Evolutionary conservation across 768 basidiomycete species (phyloP), one percentile per base, ranked within the genome.

Genomic region (Guyanaporus albipodus): DNA sequence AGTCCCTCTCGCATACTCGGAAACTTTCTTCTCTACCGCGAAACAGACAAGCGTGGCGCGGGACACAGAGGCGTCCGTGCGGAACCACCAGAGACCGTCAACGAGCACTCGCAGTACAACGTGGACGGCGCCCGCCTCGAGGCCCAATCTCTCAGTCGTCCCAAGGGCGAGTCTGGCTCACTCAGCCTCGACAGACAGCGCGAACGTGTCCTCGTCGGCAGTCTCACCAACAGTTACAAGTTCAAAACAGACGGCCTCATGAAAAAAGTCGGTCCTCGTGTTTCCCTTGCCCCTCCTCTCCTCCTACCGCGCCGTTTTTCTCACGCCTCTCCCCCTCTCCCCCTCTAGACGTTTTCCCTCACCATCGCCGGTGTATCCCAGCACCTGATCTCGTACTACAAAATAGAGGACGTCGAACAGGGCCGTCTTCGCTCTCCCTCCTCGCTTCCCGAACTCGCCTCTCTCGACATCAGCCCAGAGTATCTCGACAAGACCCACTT

Each of bases 381-480:
- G 60, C 94, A 96, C 64, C 77, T 96, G 45, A 89, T 97, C 41
- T 93, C 91, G 5, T 97, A 97, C 71, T 97, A 96, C 73, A 85
- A 84, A 56, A 77, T 94, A 43, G 85, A 90, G 51, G 95, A 98
- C 63, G 91, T 96, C 23, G 80, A 89, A 46, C 80, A 82, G 38
- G 94, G 93, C 12, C 85, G 91, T 24, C 79, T 98, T 11, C 84
- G 91, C 28, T 77, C 87, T 0, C 94, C 95, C 0, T 94, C 91
- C 0, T 85, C 89, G 3, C 73, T 94, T 0, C 87, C 91, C 1
- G 92, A 97, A 64, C 77, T 98, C 18, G 84, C 85, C 0, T 79
- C 86, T 0, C 76, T 97, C 23, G 87, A 89, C 52, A 94, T 97
- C 62, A 85, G 82, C 52, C 82, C 86, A 6, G 85, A 89, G 55